phyloP scores from a whole-genome alignment of 139 green algal species.

The Auxenochlorella pyrenoidosa region DNA sequence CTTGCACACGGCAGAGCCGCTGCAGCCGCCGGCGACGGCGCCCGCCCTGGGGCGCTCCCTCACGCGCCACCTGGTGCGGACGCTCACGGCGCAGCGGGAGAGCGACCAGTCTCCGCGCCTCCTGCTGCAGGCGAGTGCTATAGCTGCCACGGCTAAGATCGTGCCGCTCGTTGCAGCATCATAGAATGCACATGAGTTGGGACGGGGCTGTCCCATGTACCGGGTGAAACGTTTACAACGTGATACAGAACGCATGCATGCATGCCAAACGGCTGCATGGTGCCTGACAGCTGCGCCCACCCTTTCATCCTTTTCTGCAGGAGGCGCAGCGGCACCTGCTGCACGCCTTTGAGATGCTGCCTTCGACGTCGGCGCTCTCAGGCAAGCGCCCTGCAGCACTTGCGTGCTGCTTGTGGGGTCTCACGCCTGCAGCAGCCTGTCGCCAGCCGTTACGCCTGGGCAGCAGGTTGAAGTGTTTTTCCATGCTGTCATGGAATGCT shows the following conservation, averaged over 20 bases:
- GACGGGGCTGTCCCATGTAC: too few relatives aligned
- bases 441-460: too few relatives aligned
- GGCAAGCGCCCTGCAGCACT: neutral
- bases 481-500: too few relatives aligned
- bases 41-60: neutral
- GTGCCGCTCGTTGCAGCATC: neutral
- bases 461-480: too few relatives aligned
- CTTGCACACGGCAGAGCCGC: neutral
- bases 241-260: neutral
- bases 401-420: too few relatives aligned
- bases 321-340: slow-evolving; percentile 7
- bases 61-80: neutral
- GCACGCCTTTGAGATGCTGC: slow-evolving; percentile 7
- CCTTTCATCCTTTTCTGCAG: neutral
- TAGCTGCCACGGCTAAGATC: neutral
- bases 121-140: slow-evolving; percentile 3
- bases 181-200: neutral
- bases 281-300: too few relatives aligned
- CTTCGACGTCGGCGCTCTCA: neutral
- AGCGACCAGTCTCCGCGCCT: neutral
- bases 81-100: neutral
- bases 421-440: too few relatives aligned
- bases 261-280: neutral
- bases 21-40: neutral
- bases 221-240: too few relatives aligned